Base-by-base conservation (phyloP, 345 rosid genomes). In the Salix brachista region DNA sequence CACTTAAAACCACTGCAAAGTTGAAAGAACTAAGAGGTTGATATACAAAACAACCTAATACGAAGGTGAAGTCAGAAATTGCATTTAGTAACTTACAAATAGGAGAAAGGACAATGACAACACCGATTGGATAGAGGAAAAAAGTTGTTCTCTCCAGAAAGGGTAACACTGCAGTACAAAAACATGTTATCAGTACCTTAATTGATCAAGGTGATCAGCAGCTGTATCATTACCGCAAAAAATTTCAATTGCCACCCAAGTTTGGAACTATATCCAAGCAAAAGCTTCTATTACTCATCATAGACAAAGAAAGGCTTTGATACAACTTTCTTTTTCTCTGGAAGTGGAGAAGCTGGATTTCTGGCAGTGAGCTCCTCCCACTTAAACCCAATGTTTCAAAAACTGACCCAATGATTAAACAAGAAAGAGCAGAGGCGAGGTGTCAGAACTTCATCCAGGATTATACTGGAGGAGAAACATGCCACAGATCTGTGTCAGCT, bases 71-170 rank as follows among this genome's bases (percentile, higher is more conserved):
- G 69, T 26, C 21, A 64, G 77, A 65, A 72, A 44, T 48, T 30
- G 50, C 16, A 41, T 65, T 62, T 10, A n/a, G 41, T 72, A 41
- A 88, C 99, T 92, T 91, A 96, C 98, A 44, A 69, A 94, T 87
- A 23, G 99, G 98, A 13, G 92, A 90, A 26, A 96, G 90, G 80
- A 90, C 94, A 48, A 96, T 88, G 62, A 86, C 86, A 37, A 83
- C 80, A 30, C 97, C 97, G 14, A 96, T 94, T 78, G 99, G 99
- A 81, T 96, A 96, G 42, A 96, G 91, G 85, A 94, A 96, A 86
- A 94, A 94, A 1, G 98, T 90, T 60, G 99, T 94, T 81, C 95
- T 90, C 88, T 96, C 99, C 88, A 96, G 79, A 87, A 96, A 96
- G 48, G 99, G 99, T 46, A 96, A 89, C 67, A 94, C 99, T 94